Base-by-base conservation (phyloP, 768 basidiomycete genomes). In the Amanita muscaria region DNA sequence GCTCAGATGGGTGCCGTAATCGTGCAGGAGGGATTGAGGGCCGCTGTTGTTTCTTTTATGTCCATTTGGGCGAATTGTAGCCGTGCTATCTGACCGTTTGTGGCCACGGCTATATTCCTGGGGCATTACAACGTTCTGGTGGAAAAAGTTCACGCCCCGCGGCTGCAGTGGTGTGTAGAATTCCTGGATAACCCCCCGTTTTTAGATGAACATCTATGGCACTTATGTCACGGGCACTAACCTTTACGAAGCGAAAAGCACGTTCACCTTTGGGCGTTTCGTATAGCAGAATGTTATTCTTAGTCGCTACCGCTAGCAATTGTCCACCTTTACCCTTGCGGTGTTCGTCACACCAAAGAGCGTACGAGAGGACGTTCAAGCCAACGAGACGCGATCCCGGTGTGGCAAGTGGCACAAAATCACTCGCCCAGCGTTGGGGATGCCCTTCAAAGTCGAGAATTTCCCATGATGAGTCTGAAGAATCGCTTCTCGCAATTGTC, bases 341-440 rank as follows among this genome's bases (percentile, higher is more conserved):
- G 19, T 65, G 67, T 2, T 79, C 77, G 24, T 83, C 76, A 27
- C 66, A 68, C 79, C 80, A 87, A 3, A 88, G 62, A 7, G 83
- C 76, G 56, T 83, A 91, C 3, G 73, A 78, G 18, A 77, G 53
- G 11, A 87, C 78, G 2, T 77, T 74, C 1, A 69, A 53, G 46
- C 71, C 74, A 21, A 69, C 63, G 34, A 89, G 62, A 35, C 85
- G 70, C 19, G 86, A 84, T 2, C 82, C 77, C 19, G 72, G 60
- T 2, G 73, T 62, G 4, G 85, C 85, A n/a, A 91, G 72, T 0
- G 85, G 80, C 2, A 87, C 83, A 56, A 76, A 90, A 59, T 91
- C 88, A 0, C 82, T 83, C n/a, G 87, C 85, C 88, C 88, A 91
- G 24, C 84, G 75, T 35, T 89, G 54, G 2, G 86, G 83, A 7